A percentile compares a stretch with the other conserved stretches of the same genome.
These are phyloP conservation scores for Arbutus unedo DNA, from an alignment of 148 eudicot species.

Conservation along the genomic window DNA sequence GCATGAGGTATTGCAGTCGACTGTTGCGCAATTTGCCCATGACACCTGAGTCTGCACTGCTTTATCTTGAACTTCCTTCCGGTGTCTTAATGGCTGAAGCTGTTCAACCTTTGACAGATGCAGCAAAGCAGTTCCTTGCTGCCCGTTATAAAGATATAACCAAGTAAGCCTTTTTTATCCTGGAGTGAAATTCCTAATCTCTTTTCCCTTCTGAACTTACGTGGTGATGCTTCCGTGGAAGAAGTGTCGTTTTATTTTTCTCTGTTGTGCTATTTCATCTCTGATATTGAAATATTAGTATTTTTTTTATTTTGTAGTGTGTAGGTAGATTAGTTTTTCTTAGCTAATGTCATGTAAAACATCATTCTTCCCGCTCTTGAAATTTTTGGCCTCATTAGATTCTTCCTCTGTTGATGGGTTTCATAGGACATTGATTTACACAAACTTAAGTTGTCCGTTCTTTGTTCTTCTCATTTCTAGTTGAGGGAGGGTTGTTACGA, in stretches of 20 bases:
- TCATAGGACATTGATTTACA: too few relatives aligned
- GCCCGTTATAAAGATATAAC: slow-evolving; percentile 64
- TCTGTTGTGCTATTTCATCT: background rate
- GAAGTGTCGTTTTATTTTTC: background rate
- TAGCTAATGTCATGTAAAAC: background rate
- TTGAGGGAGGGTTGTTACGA: too few relatives aligned
- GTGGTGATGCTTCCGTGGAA: background rate
- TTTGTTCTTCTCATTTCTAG: too few relatives aligned
- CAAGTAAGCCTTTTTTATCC: slow-evolving; percentile 41
- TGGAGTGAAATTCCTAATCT: background rate
- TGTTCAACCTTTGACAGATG: slow-evolving; percentile 80
- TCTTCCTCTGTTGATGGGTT: background rate
- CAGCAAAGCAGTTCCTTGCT: slow-evolving; percentile 75
- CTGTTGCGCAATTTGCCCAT: slow-evolving; percentile 61
- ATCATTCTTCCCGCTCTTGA: background rate
- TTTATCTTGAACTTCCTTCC: slow-evolving; percentile 77
- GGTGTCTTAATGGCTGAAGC: slow-evolving; percentile 87
- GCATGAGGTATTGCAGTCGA: slow-evolving; percentile 75
- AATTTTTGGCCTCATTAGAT: background rate
- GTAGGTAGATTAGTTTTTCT: background rate
- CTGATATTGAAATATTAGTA: background rate
- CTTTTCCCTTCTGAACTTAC: background rate
- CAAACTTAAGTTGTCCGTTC: too few relatives aligned
- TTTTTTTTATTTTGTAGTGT: background rate
- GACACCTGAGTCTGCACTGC: slow-evolving; percentile 76